phyloP scores from a whole-genome alignment of 2,329 filamentous ascomycete genomes.

The Kalaharituber pfeilii region DNA sequence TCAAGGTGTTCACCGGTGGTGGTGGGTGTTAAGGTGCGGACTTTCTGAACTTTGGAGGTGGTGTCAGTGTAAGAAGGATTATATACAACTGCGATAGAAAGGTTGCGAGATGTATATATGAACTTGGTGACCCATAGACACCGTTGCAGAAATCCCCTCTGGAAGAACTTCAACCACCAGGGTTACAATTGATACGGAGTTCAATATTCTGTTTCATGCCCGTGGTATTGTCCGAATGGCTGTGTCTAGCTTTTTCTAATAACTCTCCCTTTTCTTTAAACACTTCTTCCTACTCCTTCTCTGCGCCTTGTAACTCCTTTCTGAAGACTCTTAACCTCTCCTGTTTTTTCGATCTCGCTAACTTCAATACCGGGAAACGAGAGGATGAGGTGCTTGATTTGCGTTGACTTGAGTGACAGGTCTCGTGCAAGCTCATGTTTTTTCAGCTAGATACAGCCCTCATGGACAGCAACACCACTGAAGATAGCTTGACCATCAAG shows the following conservation, averaged over 20 bases:
- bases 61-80: too few relatives aligned
- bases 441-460: slow-evolving; percentile 30
- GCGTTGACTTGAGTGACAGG: slow-evolving; percentile 62
- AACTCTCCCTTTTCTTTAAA: slow-evolving; percentile 47
- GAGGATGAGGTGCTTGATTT: slow-evolving; percentile 62
- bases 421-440: slow-evolving; percentile 58
- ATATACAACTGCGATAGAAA: too few relatives aligned
- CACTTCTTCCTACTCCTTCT: slow-evolving; percentile 44
- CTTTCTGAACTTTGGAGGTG: too few relatives aligned
- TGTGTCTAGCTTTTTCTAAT: slow-evolving; percentile 40
- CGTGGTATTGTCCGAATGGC: slow-evolving; percentile 44
- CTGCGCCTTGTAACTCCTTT: slow-evolving; percentile 45
- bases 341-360: slow-evolving; percentile 60
- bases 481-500: slow-evolving; percentile 16
- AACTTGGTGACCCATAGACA: too few relatives aligned
- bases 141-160: too few relatives aligned
- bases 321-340: slow-evolving; percentile 47
- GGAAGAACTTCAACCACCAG: too few relatives aligned
- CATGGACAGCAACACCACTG: slow-evolving; percentile 13
- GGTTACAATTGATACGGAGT: too few relatives aligned
- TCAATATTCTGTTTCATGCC: slow-evolving; percentile 33
- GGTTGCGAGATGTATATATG: too few relatives aligned
- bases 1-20: too few relatives aligned
- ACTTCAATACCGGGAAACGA: slow-evolving; percentile 59
- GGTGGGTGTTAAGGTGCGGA: too few relatives aligned